Percentiles rank a stretch among this genome's conserved stretches.
These are phyloP conservation scores for Kwoniella dendrophila DNA, from an alignment of 768 basidiomycete genomes.

Conservation along the genomic window DNA sequence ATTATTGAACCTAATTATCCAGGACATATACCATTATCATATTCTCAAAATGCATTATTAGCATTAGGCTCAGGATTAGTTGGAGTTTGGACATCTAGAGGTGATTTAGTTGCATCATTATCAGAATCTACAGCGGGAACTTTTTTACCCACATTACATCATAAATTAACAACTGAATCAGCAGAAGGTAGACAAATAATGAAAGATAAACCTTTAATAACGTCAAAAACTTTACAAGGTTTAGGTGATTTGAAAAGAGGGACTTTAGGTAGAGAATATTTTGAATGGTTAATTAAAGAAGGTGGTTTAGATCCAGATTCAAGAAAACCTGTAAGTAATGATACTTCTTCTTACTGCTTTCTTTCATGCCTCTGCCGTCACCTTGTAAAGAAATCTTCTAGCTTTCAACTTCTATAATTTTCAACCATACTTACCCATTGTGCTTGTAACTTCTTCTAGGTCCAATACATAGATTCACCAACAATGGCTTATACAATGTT, in stretches of 20 bases:
- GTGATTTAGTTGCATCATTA: constrained; percentile 91
- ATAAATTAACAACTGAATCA: constrained; percentile 72
- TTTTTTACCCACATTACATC: constrained; percentile 72
- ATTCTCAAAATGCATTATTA: constrained; percentile 80
- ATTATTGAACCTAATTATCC: constrained; percentile 40
- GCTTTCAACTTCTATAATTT: background rate
- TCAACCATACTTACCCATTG: background rate
- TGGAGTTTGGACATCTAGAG: constrained; percentile 70
- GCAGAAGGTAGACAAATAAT: constrained; percentile 84
- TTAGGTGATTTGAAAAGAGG: constrained; percentile 72
- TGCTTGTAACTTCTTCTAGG: constrained; percentile 60
- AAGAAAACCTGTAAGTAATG: constrained; percentile 72
- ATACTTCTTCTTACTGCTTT: background rate
- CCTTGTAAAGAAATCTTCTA: background rate
- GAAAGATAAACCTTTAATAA: constrained; percentile 79
- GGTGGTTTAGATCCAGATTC: constrained; percentile 93
- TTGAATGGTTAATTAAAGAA: constrained; percentile 83
- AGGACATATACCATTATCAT: constrained; percentile 67
- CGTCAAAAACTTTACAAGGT: constrained; percentile 69
- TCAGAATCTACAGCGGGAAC: constrained; percentile 88
- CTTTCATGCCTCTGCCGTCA: background rate
- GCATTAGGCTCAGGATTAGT: constrained; percentile 82
- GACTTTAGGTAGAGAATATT: constrained; percentile 82
- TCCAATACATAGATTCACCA: constrained; percentile 90
- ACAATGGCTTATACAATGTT: constrained; percentile 98